Evolutionary conservation across 148 eudicot species (phyloP), one percentile per base, ranked within the genome.

Genomic region (Heliosperma pusillum): DNA sequence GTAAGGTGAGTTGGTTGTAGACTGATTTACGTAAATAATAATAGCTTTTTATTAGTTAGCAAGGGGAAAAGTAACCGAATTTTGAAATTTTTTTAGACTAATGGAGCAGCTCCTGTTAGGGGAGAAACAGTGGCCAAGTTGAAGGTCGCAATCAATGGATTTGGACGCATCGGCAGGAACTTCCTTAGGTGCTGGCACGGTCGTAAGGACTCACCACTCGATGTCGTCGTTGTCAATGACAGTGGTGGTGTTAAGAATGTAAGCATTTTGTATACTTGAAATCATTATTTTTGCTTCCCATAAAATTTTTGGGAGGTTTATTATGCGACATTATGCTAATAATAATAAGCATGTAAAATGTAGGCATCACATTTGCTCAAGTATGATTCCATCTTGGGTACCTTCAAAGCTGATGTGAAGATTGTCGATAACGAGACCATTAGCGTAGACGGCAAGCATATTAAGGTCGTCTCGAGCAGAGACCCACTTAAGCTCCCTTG

Each of bases 131-230:
- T 86, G 24, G 97, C 97, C 19, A 90, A 92, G 80, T 42, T 96
- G 80, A 96, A 96, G 91, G 99, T 96, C 70, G 99, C 99, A 58
- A 96, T 96, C 85, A 96, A 96, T 62, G 99, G 99, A 52, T 96
- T 96, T 36, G 99, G 99, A 30, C 91, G 99, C 26, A 96, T 96
- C 33, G 99, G 99, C n/a, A 87, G 99, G 83, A 96, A 96, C 93
- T 96, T 96, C 85, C 97, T 96, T 42, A 80, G 99, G 62, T 96
- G 99, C 87, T 96, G 97, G 99, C 99, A 96, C 55, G 97, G 97
- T 5, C 90, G 99, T 52, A 84, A 92, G 76, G 78, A 96, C 81
- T 96, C 97, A 45, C 99, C 99, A 26, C 85, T 96, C 19, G 99
- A 96, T 10, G 99, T 96, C 1, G 65, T 96, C 4, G 97, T 96